phyloP scores from a whole-genome alignment of 306 rosid genomes.

The Lagenaria siceraria region DNA sequence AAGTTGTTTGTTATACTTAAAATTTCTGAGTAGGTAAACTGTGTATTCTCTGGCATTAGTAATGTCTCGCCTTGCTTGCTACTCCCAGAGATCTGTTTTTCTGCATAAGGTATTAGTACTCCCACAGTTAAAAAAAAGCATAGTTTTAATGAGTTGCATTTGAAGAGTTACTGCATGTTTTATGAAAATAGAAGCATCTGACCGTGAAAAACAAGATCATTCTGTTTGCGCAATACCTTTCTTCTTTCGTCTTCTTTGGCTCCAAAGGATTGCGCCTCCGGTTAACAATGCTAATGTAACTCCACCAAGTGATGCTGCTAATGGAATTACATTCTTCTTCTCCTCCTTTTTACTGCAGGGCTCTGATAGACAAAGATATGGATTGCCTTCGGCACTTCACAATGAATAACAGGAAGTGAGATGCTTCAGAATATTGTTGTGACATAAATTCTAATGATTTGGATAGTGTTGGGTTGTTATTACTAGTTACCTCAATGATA shows the following conservation, averaged over 20 bases:
- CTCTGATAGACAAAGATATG: conserved; percentile 16
- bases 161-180: neutral
- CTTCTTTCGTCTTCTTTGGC: conserved; percentile 9
- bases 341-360: conserved; percentile 14
- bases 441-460: neutral
- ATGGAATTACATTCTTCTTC: conserved; percentile 8
- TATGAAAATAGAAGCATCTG: neutral
- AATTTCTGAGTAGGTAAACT: conserved; percentile 20
- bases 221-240: neutral
- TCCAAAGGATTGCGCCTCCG: conserved; percentile 10
- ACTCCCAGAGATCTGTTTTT: neutral
- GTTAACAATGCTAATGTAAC: conserved; percentile 11
- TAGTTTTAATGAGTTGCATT: neutral
- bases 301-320: conserved; percentile 34
- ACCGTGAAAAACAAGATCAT: neutral
- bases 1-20: conserved; percentile 28
- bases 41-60: neutral
- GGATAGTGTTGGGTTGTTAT: neutral
- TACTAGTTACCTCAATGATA: conserved; percentile 33
- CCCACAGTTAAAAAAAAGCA: neutral
- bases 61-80: neutral
- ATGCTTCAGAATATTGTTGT: neutral
- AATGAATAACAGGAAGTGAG: neutral
- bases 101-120: neutral
- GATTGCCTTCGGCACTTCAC: conserved; percentile 27